Evolutionary conservation across 2,329 filamentous ascomycete species (phyloP), one percentile per base, ranked within the genome.

Genomic region (Cadophora sp.): DNA sequence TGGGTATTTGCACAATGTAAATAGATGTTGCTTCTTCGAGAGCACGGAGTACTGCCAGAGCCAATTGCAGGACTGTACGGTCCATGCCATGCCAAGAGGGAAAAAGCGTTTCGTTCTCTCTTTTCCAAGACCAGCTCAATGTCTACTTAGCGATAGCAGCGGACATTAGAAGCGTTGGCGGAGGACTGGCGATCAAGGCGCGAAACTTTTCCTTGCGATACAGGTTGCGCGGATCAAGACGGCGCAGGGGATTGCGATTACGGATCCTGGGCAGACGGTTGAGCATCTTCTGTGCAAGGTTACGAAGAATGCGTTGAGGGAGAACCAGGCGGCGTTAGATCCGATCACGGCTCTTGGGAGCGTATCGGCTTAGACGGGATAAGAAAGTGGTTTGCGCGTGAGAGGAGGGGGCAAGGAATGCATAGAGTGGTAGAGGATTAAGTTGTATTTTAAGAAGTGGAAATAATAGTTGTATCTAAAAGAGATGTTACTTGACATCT

Each of bases 151-250:
- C 87, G 0, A 89, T 87, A 4, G 87, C 89, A 77, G 86, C 85
- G 1, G 87, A 85, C 1, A 80, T 89, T 60, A 80, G 87, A 24
- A 85, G 83, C 26, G 82, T 83, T 7, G 83, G 81, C 11, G 87
- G 86, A 1, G 81, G 74, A 65, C 78, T 89, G 22, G 83, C 81
- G 1, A 85, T 89, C 78, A 89, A 89, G 78, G 84, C 86, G 5
- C 87, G 69, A 89, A 89, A 78, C 89, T 89, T 83, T 89, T 89
- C 76, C 76, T 89, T 51, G 79, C 83, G 68, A 85, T 88, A 76
- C 87, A 89, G 78, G 82, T 89, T 40, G 83, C 84, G 50, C 80
- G 87, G 26, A 88, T 89, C 71, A 81, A 86, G 77, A 87, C 86
- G 0, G 87, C 87, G 0, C 85, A 88, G 79, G 87, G 87, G 0